Evolutionary conservation across 139 green algal species (phyloP), one percentile per base, ranked within the genome.

Genomic region (Tetradesmus obliquus): DNA sequence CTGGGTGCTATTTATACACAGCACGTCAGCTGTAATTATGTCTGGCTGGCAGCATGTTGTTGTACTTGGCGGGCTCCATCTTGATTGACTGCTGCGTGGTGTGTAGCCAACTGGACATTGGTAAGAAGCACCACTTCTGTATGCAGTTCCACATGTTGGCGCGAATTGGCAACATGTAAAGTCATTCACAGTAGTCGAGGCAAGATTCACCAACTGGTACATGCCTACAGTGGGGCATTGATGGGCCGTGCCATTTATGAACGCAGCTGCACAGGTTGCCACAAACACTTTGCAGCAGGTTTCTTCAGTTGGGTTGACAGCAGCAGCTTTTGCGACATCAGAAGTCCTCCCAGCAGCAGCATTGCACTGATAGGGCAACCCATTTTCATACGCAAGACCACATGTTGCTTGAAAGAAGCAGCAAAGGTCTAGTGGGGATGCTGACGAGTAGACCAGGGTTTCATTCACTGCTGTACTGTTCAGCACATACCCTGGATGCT

Each of bases 381-480:
- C 82, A 53, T 22, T 57, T 8, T 9, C 82, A 71, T 55, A 53
- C 10, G 53, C n/a, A 13, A 86, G 12, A 17, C 82, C 54, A 54
- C 82, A 86, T n/a, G 82, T 86, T 69, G 82, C 53, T 69, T 71
- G 53, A 57, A 86, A 86, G 53, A 45, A 51, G 60, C 82, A 86
- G 54, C 82, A 86, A 5, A 51, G 22, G 13, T 45, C 5, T 71
- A 13, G 2, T 19, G 60, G 60, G 3, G 60, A 19, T 19, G 60
- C 60, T 13, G 19, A 13, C 12, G 60, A 71, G 8, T 13, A 22
- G 15, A 71, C 19, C 60, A 71, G 10, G 8, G 60, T 71, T 10
- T 22, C 60, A 15, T 71, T 71, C 5, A 4, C 60, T 4, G 60
- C 60, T 22, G 60, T 71, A 15, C 8, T 19, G 10, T 71, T 19